Evolutionary conservation across 768 basidiomycete species (phyloP).

Genomic region (Collybia mongolica): DNA sequence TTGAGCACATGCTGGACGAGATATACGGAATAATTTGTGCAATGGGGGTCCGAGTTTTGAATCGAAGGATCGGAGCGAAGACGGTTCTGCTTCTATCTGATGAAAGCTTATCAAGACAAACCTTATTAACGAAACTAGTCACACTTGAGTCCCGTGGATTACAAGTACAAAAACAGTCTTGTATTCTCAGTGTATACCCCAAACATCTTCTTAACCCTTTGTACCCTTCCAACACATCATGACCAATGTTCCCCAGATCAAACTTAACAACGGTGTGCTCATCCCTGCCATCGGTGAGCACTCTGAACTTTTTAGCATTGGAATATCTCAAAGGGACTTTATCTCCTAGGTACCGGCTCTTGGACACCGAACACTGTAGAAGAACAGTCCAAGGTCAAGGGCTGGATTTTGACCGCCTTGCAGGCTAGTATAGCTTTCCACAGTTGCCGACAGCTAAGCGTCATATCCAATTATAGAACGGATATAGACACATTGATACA

Average conservation of each 20-base stretch:
- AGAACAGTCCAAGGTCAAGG: constrained; percentile 29
- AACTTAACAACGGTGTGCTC: constrained; percentile 30
- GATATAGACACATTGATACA: constrained; percentile 42
- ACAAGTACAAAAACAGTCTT: no score
- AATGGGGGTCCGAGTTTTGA: no score
- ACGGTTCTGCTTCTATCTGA: no score
- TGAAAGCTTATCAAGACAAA: no score
- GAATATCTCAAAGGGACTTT: background rate
- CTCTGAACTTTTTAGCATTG: background rate
- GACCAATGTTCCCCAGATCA: constrained; percentile 5
- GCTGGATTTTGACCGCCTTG: constrained; percentile 39
- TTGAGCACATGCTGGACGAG: no score
- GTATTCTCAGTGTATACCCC: background rate
- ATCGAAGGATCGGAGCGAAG: no score
- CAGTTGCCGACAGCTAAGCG: background rate
- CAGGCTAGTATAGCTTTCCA: constrained; percentile 22
- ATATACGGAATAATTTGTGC: no score
- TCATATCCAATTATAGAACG: constrained; percentile 23
- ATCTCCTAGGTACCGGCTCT: constrained; percentile 33
- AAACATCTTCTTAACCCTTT: no score
- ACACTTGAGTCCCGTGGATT: no score
- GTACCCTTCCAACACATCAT: background rate
- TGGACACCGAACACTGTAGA: constrained; percentile 35
- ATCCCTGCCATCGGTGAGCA: constrained; percentile 33
- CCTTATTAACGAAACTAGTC: background rate